Percentiles rank a stretch among this genome's conserved stretches.
phyloP scores from a whole-genome alignment of 257 asterid genomes.

The Forsythia suspensa region DNA sequence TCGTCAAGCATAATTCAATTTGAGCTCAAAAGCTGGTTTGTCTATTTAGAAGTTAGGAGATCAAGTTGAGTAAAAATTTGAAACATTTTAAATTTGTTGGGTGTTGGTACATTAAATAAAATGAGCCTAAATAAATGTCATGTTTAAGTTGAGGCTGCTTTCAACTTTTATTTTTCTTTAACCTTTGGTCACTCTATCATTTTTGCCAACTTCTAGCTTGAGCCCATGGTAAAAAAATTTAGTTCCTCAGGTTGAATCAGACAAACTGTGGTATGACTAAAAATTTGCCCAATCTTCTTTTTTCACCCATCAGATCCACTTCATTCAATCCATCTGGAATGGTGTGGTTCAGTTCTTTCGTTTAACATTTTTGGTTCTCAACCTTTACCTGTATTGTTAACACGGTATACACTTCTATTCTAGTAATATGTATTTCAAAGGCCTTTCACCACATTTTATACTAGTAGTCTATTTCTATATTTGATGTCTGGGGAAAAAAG shows the following conservation, averaged over 20 bases:
- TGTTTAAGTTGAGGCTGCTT: not conserved
- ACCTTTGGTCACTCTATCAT: not conserved
- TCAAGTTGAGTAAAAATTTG: not conserved
- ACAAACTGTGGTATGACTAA: not conserved
- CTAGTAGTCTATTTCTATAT: not conserved
- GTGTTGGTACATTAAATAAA: not conserved
- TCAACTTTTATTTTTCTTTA: not conserved
- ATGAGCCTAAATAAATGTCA: not conserved
- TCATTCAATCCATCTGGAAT: not conserved
- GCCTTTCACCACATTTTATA: too few species aligned
- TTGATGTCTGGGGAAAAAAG: not conserved
- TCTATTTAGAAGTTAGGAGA: not conserved
- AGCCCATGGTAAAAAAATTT: not conserved
- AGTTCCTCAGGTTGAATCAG: not conserved
- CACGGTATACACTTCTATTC: not conserved
- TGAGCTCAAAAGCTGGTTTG: not conserved
- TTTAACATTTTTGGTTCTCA: not conserved
- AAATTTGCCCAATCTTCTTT: not conserved
- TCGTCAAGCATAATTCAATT: too few species aligned
- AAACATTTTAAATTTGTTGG: too few species aligned
- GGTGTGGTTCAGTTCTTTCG: not conserved
- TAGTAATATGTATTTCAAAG: not conserved
- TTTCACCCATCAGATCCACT: not conserved
- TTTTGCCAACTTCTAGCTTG: not conserved
- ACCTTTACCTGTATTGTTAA: not conserved